A percentile compares a stretch with the other conserved stretches of the same genome.
phyloP scores from a whole-genome alignment of 2,329 filamentous ascomycete genomes.

The Lasiodiplodia sp. region DNA sequence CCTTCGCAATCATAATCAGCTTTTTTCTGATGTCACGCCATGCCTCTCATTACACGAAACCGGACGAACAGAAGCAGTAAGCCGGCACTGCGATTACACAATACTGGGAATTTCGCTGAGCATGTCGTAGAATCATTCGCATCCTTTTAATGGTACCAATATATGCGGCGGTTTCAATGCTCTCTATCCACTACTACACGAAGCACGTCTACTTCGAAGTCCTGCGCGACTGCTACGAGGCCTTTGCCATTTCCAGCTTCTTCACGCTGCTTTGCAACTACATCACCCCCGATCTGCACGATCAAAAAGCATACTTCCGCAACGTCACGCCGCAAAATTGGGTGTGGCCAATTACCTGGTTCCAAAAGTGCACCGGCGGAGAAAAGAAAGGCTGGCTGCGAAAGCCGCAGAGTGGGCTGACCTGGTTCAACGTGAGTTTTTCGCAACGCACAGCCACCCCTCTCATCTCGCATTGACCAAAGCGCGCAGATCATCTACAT shows the following conservation, averaged over 20 bases:
- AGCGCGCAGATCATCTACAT: slow-evolving; percentile 71
- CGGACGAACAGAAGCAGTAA: slow-evolving; percentile 66
- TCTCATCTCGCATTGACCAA: slow-evolving; percentile 33
- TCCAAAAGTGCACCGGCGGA: slow-evolving; percentile 74
- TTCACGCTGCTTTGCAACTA: slow-evolving; percentile 85
- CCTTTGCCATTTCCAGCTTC: slow-evolving; percentile 86
- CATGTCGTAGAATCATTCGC: slow-evolving; percentile 72
- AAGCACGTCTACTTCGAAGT: slow-evolving; percentile 83
- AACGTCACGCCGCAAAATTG: slow-evolving; percentile 72
- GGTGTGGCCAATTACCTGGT: slow-evolving; percentile 76
- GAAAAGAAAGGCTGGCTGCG: slow-evolving; percentile 71
- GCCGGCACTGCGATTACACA: slow-evolving; percentile 37
- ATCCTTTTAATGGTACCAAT: slow-evolving; percentile 89
- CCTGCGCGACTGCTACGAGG: slow-evolving; percentile 85
- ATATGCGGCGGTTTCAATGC: slow-evolving; percentile 76
- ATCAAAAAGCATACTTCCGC: slow-evolving; percentile 83
- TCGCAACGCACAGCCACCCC: no score
- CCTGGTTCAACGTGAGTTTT: slow-evolving; percentile 78
- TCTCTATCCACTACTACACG: slow-evolving; percentile 76
- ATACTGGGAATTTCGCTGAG: not conserved
- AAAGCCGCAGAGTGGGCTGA: slow-evolving; percentile 78
- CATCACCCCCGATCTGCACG: slow-evolving; percentile 76
- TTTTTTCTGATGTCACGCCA: slow-evolving; percentile 64
- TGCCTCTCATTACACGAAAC: slow-evolving; percentile 66
- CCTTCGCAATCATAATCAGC: slow-evolving; percentile 59